A percentile compares a stretch with the other conserved stretches of the same genome.
Conservation (phyloP, 1,284 basidiomycete genomes). For the Ganoderma sinense region DNA sequence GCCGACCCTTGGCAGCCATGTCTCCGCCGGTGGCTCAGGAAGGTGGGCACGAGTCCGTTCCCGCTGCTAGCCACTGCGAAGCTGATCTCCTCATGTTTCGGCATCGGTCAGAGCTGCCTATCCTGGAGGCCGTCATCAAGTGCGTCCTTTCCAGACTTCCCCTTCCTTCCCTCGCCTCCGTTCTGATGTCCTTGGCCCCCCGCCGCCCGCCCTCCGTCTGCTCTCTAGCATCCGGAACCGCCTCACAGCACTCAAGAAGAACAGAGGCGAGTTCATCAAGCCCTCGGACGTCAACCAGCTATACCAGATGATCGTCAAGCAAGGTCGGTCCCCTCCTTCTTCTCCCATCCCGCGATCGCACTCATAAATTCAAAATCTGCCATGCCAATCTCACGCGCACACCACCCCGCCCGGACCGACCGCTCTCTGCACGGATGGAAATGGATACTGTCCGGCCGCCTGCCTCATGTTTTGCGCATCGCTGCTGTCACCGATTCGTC, state of each 20-base stretch:
- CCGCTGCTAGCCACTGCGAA: slow-evolving; percentile 28
- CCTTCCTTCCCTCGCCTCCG: background rate
- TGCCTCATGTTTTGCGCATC: slow-evolving; percentile 1
- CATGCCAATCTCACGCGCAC: slow-evolving; percentile 12
- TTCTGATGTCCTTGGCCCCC: slow-evolving; percentile 18
- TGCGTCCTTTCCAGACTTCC: slow-evolving; percentile 46
- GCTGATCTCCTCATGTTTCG: slow-evolving; percentile 37
- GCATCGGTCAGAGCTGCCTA: slow-evolving; percentile 77
- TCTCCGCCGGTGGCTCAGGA: slow-evolving; percentile 76
- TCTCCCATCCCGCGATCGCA: background rate
- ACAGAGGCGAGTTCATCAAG: slow-evolving; percentile 89
- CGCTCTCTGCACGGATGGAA: slow-evolving; percentile 5
- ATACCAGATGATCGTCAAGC: slow-evolving; percentile 94
- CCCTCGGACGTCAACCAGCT: slow-evolving; percentile 93
- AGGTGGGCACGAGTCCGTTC: slow-evolving; percentile 53
- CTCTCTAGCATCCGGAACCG: slow-evolving; percentile 87
- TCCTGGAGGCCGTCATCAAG: slow-evolving; percentile 96
- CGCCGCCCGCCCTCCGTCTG: background rate
- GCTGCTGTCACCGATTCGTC: slow-evolving; percentile 14
- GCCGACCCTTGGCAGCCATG: slow-evolving; percentile 46
- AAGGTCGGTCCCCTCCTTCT: slow-evolving; percentile 63
- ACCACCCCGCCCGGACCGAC: background rate
- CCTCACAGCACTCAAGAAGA: slow-evolving; percentile 88
- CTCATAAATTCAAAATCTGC: slow-evolving; percentile 3
- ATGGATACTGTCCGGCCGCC: background rate